A percentile compares a stretch with the other conserved stretches of the same genome.
Evolutionary conservation across 345 rosid species (phyloP).

Genomic region (Garcia nutans): DNA sequence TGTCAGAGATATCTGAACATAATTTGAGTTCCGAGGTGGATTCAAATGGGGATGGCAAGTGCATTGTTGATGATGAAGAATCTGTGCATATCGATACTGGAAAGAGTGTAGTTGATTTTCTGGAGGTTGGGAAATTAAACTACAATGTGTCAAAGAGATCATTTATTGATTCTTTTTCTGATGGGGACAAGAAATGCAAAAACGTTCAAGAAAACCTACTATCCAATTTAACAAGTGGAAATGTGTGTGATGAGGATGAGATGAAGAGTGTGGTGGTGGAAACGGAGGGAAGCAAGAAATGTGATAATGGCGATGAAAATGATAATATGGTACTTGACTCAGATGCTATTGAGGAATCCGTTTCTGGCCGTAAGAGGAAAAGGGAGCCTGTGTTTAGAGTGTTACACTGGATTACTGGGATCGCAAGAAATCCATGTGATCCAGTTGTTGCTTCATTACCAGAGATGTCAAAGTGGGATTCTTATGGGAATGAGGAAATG

Average conservation of each 20-base stretch:
- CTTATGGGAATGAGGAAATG: slow-evolving; percentile 49
- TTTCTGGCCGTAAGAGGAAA: slow-evolving; percentile 47
- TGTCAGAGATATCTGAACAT: slow-evolving; percentile 22
- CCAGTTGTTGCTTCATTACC: slow-evolving; percentile 49
- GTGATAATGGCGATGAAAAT: slow-evolving; percentile 8
- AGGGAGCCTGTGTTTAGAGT: slow-evolving; percentile 42
- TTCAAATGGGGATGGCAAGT: slow-evolving; percentile 31
- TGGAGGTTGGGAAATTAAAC: slow-evolving; percentile 24
- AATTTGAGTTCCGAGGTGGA: slow-evolving; percentile 21
- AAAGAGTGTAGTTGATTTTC: slow-evolving; percentile 20
- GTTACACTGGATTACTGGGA: slow-evolving; percentile 57
- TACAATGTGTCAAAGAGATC: slow-evolving; percentile 24
- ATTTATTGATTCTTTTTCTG: slow-evolving; percentile 8
- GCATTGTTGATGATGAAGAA: slow-evolving; percentile 27
- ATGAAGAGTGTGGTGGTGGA: slow-evolving; percentile 25
- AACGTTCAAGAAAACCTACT: slow-evolving; percentile 9
- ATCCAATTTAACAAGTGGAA: slow-evolving; percentile 16
- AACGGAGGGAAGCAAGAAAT: slow-evolving; percentile 8
- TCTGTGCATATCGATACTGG: slow-evolving; percentile 21
- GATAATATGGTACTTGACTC: slow-evolving; percentile 23
- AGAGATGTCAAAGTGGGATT: slow-evolving; percentile 65
- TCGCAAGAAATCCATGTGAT: slow-evolving; percentile 68
- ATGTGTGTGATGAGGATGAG: slow-evolving; percentile 22
- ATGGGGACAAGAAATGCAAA: slow-evolving; percentile 18
- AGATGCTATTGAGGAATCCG: slow-evolving; percentile 10